Conservation (phyloP, 2,329 filamentous ascomycete species). For the Epichloe sibirici region DNA sequence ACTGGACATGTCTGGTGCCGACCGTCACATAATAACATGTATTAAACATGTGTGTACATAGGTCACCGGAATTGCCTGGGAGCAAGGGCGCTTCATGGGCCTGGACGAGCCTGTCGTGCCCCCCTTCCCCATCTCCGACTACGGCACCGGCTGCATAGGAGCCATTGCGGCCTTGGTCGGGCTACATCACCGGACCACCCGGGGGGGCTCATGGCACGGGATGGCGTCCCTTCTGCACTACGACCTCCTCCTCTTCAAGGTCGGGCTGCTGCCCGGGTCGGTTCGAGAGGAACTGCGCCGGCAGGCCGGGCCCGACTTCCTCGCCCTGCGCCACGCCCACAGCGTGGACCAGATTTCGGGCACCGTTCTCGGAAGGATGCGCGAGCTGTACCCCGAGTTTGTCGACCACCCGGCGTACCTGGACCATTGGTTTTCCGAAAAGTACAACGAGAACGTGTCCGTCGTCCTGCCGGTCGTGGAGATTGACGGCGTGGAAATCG, state of each 20-base stretch:
- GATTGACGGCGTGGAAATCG: constrained; percentile 29
- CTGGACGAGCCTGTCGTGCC: constrained; percentile 51
- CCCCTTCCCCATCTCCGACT: constrained; percentile 54
- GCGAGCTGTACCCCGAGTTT: constrained; percentile 38
- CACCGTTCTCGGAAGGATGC: constrained; percentile 43
- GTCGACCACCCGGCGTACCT: constrained; percentile 35
- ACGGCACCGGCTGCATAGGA: constrained; percentile 61
- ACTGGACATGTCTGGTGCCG: no score
- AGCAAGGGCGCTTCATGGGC: constrained; percentile 50
- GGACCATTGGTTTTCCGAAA: constrained; percentile 35
- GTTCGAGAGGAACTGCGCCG: constrained; percentile 40
- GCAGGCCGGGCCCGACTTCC: constrained; percentile 39
- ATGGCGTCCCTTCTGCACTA: constrained; percentile 55
- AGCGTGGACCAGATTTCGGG: constrained; percentile 55
- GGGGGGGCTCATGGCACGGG: constrained; percentile 57
- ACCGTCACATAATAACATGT: no score
- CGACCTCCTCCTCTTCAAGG: constrained; percentile 50
- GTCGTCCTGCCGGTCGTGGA: constrained; percentile 33
- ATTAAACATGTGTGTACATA: constrained; percentile 11
- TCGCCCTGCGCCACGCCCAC: constrained; percentile 44
- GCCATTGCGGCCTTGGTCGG: constrained; percentile 54
- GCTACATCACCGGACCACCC: constrained; percentile 47
- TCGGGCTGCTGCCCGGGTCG: constrained; percentile 41
- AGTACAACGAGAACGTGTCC: constrained; percentile 27
- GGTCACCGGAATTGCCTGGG: constrained; percentile 46